Conservation (phyloP, 2,329 filamentous ascomycete species). For the Colletotrichum siamense region DNA sequence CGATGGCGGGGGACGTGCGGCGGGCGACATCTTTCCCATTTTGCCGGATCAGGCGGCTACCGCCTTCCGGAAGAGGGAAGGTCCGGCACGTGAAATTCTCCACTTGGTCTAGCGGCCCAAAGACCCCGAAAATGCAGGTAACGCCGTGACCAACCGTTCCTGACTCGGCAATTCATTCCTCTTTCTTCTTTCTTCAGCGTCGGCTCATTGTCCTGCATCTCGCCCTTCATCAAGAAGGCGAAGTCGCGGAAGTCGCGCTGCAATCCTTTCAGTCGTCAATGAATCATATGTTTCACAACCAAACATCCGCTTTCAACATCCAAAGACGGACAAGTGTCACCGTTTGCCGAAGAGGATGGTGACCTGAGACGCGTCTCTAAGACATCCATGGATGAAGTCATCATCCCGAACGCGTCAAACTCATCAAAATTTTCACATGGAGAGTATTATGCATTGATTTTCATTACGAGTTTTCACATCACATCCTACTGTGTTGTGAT, state of each 20-base stretch:
- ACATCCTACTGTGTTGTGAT: not conserved
- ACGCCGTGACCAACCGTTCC: not conserved
- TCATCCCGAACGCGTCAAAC: not conserved
- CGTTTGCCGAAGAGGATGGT: not conserved
- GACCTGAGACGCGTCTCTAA: not conserved
- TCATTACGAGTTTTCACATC: not conserved
- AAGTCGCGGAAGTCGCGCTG: not conserved
- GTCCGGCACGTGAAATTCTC: not conserved
- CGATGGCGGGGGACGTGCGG: conserved; percentile 9
- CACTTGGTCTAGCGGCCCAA: not conserved
- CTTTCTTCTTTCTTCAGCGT: not conserved
- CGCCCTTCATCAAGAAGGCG: not conserved
- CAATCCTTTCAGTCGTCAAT: not conserved
- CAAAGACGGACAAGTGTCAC: not conserved
- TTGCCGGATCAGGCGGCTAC: not conserved
- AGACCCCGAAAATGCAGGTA: not conserved
- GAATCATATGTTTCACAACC: not conserved
- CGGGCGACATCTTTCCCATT: not conserved
- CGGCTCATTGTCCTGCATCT: not conserved
- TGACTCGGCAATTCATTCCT: not conserved
- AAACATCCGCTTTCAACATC: not conserved
- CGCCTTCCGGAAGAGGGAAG: not conserved
- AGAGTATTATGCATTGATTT: not conserved
- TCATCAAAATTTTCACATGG: not conserved
- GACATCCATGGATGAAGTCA: not conserved